Conservation (phyloP, 2,329 filamentous ascomycete species). For the Aspergillus sp. region DNA sequence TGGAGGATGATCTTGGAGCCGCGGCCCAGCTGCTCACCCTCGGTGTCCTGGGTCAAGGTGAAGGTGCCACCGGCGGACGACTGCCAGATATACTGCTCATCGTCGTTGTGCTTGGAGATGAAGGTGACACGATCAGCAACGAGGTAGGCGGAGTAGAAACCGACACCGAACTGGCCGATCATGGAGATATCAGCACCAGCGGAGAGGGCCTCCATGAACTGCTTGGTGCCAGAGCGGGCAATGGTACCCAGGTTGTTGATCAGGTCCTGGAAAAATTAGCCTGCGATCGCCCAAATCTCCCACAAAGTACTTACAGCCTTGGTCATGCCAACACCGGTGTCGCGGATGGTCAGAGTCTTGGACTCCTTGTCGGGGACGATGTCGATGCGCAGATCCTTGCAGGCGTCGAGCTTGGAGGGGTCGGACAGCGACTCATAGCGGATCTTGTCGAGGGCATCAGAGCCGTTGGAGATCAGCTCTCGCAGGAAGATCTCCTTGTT, state of each 20-base stretch:
- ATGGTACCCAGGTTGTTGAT: slow-evolving; percentile 99
- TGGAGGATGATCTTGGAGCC: slow-evolving; percentile 97
- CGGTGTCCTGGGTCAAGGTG: slow-evolving; percentile 81
- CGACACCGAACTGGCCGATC: slow-evolving; percentile 99
- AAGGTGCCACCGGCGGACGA: slow-evolving; percentile 96
- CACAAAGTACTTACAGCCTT: slow-evolving; percentile 66
- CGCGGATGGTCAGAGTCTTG: slow-evolving; percentile 94
- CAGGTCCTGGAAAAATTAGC: slow-evolving; percentile 57
- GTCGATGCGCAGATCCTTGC: slow-evolving; percentile 98
- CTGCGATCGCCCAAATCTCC: background rate
- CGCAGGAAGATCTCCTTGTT: slow-evolving; percentile 99
- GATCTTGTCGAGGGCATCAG: slow-evolving; percentile 99
- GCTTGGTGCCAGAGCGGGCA: slow-evolving; percentile 97
- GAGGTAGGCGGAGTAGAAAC: slow-evolving; percentile 99
- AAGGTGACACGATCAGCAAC: slow-evolving; percentile 95
- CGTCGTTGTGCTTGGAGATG: slow-evolving; percentile 98
- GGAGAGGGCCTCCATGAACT: slow-evolving; percentile 99
- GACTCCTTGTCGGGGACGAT: slow-evolving; percentile 95
- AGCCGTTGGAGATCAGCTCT: slow-evolving; percentile 97
- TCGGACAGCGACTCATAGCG: slow-evolving; percentile 97
- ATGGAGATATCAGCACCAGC: slow-evolving; percentile 99
- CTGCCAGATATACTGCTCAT: slow-evolving; percentile 99
- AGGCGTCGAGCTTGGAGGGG: slow-evolving; percentile 89
- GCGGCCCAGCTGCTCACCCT: slow-evolving; percentile 82
- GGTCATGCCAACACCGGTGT: slow-evolving; percentile 99